Conservation (phyloP, 176 grass and related monocot species). For the Oryza australiensis region DNA sequence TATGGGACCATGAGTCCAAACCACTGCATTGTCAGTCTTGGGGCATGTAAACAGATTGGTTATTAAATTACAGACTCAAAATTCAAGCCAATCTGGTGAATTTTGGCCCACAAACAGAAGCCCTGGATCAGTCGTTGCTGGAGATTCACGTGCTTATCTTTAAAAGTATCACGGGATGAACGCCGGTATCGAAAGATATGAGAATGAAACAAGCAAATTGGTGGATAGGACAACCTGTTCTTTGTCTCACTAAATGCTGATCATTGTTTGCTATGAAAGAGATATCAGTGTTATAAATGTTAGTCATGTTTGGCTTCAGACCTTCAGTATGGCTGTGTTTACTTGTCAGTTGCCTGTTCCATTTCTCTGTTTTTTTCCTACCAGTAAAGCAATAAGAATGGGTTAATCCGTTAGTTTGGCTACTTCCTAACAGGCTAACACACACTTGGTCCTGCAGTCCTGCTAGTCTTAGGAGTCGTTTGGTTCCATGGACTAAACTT, state of each 20-base stretch:
- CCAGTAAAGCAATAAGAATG: background rate
- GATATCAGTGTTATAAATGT: slow-evolving; percentile 4
- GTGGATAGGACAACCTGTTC: slow-evolving; percentile 5
- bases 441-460: slow-evolving; percentile 14
- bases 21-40: background rate
- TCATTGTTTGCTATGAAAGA: slow-evolving; percentile 2
- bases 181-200: background rate
- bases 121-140: slow-evolving; percentile 22
- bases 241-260: slow-evolving; percentile 30
- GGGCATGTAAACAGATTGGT: slow-evolving; percentile 3
- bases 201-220: slow-evolving; percentile 15
- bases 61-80: background rate
- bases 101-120: slow-evolving; percentile 6
- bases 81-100: background rate
- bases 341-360: background rate
- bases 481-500: too few relatives aligned
- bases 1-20: background rate
- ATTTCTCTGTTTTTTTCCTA: background rate
- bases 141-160: slow-evolving; percentile 36
- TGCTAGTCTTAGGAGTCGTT: too few relatives aligned
- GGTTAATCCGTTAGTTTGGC: slow-evolving; percentile 14
- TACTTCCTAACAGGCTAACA: background rate
- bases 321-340: background rate
- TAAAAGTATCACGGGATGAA: slow-evolving; percentile 27
- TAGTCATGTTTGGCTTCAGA: background rate